phyloP scores from a whole-genome alignment of 225 moss, liverwort and hornwort genomes.

The Thuidium tamariscinum region DNA sequence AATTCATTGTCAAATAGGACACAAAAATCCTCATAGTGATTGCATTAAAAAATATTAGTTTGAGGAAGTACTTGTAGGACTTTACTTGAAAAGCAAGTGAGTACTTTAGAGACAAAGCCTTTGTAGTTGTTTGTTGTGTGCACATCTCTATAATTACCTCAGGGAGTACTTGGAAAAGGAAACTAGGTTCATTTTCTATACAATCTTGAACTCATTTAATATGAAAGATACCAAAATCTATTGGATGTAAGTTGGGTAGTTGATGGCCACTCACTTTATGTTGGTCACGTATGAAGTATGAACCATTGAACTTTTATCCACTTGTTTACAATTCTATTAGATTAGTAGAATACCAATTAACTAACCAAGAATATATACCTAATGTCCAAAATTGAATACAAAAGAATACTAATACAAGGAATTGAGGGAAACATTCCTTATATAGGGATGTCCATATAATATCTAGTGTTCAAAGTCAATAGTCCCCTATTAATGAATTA shows the following conservation, averaged over 20 bases:
- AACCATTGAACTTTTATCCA: not conserved
- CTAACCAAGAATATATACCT: too few species aligned
- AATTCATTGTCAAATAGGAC: too few species aligned
- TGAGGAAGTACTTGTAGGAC: not conserved
- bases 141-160: not conserved
- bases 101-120: fast-evolving
- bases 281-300: fast-evolving
- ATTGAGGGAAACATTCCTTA: too few species aligned
- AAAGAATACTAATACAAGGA: too few species aligned
- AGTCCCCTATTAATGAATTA: fast-evolving
- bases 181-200: too few species aligned
- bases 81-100: not conserved
- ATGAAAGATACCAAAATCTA: not conserved
- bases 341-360: too few species aligned
- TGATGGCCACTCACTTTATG: not conserved
- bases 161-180: not conserved
- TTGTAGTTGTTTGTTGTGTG: not conserved
- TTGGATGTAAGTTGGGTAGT: too few species aligned
- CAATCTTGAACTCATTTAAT: not conserved
- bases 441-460: too few species aligned
- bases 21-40: too few species aligned
- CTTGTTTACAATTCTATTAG: too few species aligned
- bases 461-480: fast-evolving
- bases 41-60: not conserved
- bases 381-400: too few species aligned